Base-by-base conservation (phyloP, 108 stramenopile genomes). In the Cyclotella kingstonii region DNA sequence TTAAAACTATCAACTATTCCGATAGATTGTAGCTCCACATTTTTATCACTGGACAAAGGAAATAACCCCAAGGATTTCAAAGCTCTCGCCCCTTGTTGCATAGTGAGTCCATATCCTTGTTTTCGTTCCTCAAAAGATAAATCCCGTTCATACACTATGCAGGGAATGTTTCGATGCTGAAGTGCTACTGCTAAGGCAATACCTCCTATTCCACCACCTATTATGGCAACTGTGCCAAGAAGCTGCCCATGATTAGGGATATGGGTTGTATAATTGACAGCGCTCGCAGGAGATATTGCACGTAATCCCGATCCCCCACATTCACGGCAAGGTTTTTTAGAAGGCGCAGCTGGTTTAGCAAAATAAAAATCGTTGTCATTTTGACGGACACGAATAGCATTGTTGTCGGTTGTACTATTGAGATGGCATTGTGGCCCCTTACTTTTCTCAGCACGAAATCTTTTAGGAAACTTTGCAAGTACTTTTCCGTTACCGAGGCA, bases 21-120 rank as follows among this genome's bases (percentile, higher is more conserved):
- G 43, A 25, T 22, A 1, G 27, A 11, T 22, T 42, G 27, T n/a
- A 58, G 33, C 27, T 50, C 35, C 33, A 47, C 30, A 17, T 61
- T 54, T 47, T 81, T 59, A 28, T 54, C 52, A 25, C 41, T 43
- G 15, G 57, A 26, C n/a, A 62, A 39, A 33, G 52, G 34, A 30
- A 63, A 53, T 39, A 75, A 68, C n/a, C 90, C 90, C 19, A 95
- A 70, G 12, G 70, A 60, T 40, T 63, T 60, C 41, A 95, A 55
- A 15, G 91, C 90, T 30, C 81, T 69, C 18, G 75, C 66, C 18
- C 87, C 94, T 68, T 95, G 95, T 63, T 96, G 95, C 73, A 96
- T 77, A 2, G 95, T 96, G 15, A 96, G 65, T 8, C 91, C 95
- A 57, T 96, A 96, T 18, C 89, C 90, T 60, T 91, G 89, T 4